Conservation (phyloP, 176 grass and related monocot species). For the Calamus simplicifolius region DNA sequence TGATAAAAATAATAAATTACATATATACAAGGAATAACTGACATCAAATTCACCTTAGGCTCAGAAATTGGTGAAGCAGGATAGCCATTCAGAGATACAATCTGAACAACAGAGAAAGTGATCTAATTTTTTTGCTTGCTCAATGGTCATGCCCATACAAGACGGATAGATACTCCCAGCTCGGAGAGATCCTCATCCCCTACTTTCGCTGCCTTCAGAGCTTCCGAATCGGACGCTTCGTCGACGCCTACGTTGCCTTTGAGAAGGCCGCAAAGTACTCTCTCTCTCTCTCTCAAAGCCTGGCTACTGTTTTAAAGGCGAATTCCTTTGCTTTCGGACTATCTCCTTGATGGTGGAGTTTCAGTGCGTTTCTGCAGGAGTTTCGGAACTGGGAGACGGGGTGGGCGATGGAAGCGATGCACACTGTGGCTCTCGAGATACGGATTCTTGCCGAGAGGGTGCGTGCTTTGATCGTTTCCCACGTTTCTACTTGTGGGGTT, state of each 20-base stretch:
- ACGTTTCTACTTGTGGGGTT: too few relatives aligned
- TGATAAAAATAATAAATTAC: too few relatives aligned
- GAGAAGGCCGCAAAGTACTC: conserved; percentile 81
- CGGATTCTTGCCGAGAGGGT: conserved; percentile 90
- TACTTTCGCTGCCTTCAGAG: conserved; percentile 73
- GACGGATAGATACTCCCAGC: too few relatives aligned
- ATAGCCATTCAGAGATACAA: too few relatives aligned
- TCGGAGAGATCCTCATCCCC: conserved; percentile 44
- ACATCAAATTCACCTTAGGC: too few relatives aligned
- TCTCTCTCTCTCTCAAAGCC: background rate
- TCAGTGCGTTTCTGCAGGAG: conserved; percentile 87
- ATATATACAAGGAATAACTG: too few relatives aligned
- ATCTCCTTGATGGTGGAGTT: conserved; percentile 15
- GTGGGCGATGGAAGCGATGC: conserved; percentile 89
- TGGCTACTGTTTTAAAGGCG: background rate
- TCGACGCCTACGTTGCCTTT: conserved; percentile 65
- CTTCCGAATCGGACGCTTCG: conserved; percentile 52
- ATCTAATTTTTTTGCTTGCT: too few relatives aligned
- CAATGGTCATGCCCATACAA: too few relatives aligned
- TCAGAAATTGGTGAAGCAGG: too few relatives aligned
- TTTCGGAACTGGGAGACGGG: conserved; percentile 89
- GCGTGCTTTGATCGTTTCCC: background rate
- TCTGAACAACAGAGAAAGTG: too few relatives aligned
- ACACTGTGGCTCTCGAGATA: conserved; percentile 77
- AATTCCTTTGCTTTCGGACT: background rate